Evolutionary conservation across 2,329 filamentous ascomycete genomes (phyloP).

Genomic region (Pseudocercospora crystallina): DNA sequence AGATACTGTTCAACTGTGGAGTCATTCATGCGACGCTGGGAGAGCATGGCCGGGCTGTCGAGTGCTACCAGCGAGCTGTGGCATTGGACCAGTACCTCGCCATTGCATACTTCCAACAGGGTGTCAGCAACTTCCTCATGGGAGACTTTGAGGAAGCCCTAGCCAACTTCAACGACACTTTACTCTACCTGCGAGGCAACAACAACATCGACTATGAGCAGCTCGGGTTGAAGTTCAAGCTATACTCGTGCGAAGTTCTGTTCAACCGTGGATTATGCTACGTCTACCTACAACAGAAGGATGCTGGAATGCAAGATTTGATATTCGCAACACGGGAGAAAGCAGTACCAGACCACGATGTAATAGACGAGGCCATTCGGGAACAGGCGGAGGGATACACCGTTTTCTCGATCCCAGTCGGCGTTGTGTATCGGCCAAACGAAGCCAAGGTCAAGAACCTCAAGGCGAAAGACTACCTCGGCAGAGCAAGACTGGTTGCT

Average conservation of each 20-base stretch:
- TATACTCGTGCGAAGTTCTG: constrained; percentile 95
- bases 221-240: constrained; percentile 88
- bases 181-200: constrained; percentile 91
- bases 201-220: constrained; percentile 98
- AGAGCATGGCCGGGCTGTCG: constrained; percentile 92
- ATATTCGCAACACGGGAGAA: constrained; percentile 92
- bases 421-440: constrained; percentile 91
- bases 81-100: constrained; percentile 91
- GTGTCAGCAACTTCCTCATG: constrained; percentile 94
- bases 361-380: constrained; percentile 94
- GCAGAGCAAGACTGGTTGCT: constrained; percentile 90
- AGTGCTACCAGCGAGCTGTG: constrained; percentile 90
- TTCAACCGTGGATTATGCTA: constrained; percentile 98
- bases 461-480: constrained; percentile 96
- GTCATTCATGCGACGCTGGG: constrained; percentile 96
- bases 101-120: constrained; percentile 97
- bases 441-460: constrained; percentile 98
- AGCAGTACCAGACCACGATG: constrained; percentile 91
- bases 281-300: constrained; percentile 91
- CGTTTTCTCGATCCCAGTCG: constrained; percentile 96
- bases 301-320: constrained; percentile 87
- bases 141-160: constrained; percentile 97
- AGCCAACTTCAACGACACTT: constrained; percentile 97
- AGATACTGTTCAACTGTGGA: constrained; percentile 97
- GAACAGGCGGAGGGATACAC: constrained; percentile 98